Evolutionary conservation across 2,329 filamentous ascomycete species (phyloP), one percentile per base, ranked within the genome.

Genomic region (Fusarium azukiicola): DNA sequence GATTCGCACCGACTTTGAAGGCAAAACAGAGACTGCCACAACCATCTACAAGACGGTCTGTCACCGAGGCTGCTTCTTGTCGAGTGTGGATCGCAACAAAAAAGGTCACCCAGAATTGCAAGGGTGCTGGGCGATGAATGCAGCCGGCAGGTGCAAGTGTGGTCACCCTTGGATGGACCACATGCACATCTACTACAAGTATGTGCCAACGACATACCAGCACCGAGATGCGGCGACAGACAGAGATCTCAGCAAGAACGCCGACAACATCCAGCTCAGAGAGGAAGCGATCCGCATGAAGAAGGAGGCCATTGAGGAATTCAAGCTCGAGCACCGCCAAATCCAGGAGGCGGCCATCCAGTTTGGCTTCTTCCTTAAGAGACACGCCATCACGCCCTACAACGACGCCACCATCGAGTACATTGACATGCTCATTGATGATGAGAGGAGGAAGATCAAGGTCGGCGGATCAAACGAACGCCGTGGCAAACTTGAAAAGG

Each of bases 321-420:
- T 67, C 42, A 36, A 36, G 14, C 38, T 69, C 8, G 72, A 74
- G 9, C 47, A 73, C 4, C 14, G 9, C n/a, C 58, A 71, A 32
- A n/a, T 77, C 8, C 73, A 68, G 46, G 75, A 77, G 32, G 73
- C 75, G 3, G 69, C 73, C 12, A 68, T 73, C 11, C 75, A 75
- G 13, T 75, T 77, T 66, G 73, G 66, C 1, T 66, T 77, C 17
- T 75, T 75, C 23, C 52, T 75, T 3, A 47, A 77, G 46, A 52
- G 67, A 9, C 56, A 77, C 1, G 69, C 69, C 4, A 77, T 71
- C 5, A 75, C 73, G 1, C 69, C 75, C 6, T 73, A 75, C 19
- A 77, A 77, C 10, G 69, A 75, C 9, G 75, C 66, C 1, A 73
- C 73, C 2, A 7, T 77, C 2, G 66, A 70, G 10, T 75, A 77